Percentiles rank a stretch among this genome's conserved stretches.
Evolutionary conservation across 2,329 filamentous ascomycete species (phyloP).

Genomic region (Diaporthe nobilis): DNA sequence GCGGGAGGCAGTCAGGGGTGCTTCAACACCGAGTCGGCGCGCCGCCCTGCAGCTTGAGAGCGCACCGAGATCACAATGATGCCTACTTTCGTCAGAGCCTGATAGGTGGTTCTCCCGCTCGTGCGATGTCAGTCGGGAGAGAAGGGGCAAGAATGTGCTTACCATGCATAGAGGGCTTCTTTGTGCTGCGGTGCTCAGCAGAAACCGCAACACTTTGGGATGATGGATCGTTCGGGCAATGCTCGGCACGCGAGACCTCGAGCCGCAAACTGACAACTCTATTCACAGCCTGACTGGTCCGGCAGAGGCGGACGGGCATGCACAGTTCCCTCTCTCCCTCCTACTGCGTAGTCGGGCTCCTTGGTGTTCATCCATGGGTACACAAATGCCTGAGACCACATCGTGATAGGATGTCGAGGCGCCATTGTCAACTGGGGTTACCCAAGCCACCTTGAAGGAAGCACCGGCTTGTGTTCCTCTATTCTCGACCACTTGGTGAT

Average conservation of each 20-base stretch:
- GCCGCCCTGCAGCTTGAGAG: conserved; percentile 19
- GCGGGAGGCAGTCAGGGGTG: conserved; percentile 21
- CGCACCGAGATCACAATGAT: conserved; percentile 11
- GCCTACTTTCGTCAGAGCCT: conserved; percentile 7
- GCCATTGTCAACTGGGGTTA: conserved; percentile 7
- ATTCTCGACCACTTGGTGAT: neutral
- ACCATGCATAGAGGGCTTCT: conserved; percentile 21
- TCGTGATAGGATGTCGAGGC: conserved; percentile 25
- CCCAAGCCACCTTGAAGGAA: conserved; percentile 1
- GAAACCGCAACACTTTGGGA: neutral
- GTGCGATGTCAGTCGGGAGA: conserved; percentile 24
- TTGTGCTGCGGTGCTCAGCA: conserved; percentile 21
- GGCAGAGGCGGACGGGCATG: conserved; percentile 17
- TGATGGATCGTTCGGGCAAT: conserved; percentile 11
- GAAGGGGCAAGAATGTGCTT: conserved; percentile 26
- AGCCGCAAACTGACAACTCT: conserved; percentile 11
- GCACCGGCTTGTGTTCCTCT: conserved; percentile 3
- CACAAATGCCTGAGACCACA: conserved; percentile 11
- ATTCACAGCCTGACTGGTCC: conserved; percentile 9
- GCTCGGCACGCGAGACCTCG: conserved; percentile 18
- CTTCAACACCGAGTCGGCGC: conserved; percentile 22
- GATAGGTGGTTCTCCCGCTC: conserved; percentile 16
- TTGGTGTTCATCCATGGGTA: conserved; percentile 12
- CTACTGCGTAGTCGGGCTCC: conserved; percentile 12
- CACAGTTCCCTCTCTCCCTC: neutral